Evolutionary conservation across 148 eudicot genomes (phyloP).

Genomic region (Cornus kousa): DNA sequence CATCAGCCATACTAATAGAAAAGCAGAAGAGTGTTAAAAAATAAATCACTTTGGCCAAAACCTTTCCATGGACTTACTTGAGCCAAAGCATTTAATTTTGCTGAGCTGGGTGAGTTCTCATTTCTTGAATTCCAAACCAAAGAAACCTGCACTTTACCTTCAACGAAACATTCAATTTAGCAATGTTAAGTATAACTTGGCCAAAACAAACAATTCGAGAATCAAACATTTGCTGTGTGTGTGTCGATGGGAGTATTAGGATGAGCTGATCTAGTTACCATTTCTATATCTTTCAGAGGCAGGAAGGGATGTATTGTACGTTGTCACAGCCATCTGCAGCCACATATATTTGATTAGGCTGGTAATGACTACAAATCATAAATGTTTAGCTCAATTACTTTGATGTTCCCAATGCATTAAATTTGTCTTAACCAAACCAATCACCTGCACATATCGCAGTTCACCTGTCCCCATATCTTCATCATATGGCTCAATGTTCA

Average conservation of each 20-base stretch:
- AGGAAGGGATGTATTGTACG: conserved; percentile 79
- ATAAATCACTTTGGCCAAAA: not conserved
- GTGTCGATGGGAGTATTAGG: not conserved
- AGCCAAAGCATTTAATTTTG: conserved; percentile 67
- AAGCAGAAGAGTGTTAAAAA: not conserved
- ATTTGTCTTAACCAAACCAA: not conserved
- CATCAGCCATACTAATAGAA: conserved; percentile 9
- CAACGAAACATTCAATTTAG: conserved; percentile 7
- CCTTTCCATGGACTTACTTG: conserved; percentile 42
- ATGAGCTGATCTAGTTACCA: conserved; percentile 40
- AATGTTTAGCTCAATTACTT: not conserved
- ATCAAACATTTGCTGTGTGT: not conserved
- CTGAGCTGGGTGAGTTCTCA: conserved; percentile 63
- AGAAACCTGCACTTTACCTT: conserved; percentile 90
- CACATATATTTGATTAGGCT: conserved; percentile 2
- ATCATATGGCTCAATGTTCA: conserved; percentile 80
- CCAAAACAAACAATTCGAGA: conserved; percentile 11
- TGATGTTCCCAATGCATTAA: not conserved
- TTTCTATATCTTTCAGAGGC: conserved; percentile 73
- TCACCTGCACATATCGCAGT: conserved; percentile 90
- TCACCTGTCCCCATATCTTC: conserved; percentile 88
- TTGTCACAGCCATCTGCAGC: conserved; percentile 94
- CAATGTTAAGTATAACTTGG: not conserved
- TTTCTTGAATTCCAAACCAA: conserved; percentile 94
- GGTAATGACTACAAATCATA: not conserved